Evolutionary conservation across 495 filamentous ascomycete species (phyloP).

Genomic region (Penicillium paradoxum): DNA sequence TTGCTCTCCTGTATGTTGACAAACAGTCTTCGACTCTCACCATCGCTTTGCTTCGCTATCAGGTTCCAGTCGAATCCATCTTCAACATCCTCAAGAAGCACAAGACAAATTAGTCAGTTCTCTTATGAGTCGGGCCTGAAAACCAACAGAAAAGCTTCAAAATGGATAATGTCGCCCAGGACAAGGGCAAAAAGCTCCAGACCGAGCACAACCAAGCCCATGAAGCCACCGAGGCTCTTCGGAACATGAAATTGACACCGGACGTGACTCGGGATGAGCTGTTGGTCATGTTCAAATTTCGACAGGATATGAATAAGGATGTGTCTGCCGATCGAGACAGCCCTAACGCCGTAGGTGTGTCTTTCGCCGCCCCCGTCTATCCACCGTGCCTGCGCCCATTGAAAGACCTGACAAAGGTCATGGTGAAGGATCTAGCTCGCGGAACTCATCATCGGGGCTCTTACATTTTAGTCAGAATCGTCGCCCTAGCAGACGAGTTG

Average conservation of each 20-base stretch:
- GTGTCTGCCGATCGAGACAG: not conserved
- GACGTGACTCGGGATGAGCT: not conserved
- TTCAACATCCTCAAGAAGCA: too few species aligned
- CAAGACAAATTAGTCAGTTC: not conserved
- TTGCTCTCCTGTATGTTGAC: too few species aligned
- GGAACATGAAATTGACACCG: not conserved
- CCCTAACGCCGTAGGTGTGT: not conserved
- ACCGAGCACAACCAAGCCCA: not conserved
- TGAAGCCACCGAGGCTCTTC: not conserved
- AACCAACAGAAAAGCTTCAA: not conserved
- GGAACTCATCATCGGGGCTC: constrained; percentile 47
- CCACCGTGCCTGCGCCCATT: constrained; percentile 12
- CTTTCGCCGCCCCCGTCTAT: not conserved
- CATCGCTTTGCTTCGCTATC: too few species aligned
- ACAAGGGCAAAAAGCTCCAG: not conserved
- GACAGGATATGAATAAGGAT: not conserved
- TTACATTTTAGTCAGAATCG: constrained; percentile 37
- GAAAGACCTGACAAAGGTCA: constrained; percentile 14
- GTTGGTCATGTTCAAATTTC: not conserved
- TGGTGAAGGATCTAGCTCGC: constrained; percentile 30
- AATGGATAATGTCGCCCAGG: not conserved
- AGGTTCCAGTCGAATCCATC: too few species aligned
- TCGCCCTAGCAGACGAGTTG: constrained; percentile 33
- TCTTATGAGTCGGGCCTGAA: not conserved
- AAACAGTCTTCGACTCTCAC: too few species aligned